A percentile compares a stretch with the other conserved stretches of the same genome.
Conservation (phyloP, 495 filamentous ascomycete species). For the Talaromyces proteolyticus region DNA sequence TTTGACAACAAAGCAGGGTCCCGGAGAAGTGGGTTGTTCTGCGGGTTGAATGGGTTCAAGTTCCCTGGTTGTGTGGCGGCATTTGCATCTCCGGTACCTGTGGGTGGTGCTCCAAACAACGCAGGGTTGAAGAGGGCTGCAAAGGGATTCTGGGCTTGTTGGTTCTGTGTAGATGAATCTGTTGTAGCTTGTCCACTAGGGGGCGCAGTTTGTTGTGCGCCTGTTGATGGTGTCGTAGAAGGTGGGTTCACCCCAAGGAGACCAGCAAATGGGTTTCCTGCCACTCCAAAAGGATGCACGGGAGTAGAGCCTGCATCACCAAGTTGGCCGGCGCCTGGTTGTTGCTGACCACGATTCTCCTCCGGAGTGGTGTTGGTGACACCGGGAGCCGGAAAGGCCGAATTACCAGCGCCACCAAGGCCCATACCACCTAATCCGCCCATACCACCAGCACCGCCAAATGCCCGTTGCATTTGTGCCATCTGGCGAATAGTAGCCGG, state of each 20-base stretch:
- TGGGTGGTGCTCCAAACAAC: conserved; percentile 18
- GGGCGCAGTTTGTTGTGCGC: neutral
- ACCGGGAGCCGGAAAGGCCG: conserved; percentile 82
- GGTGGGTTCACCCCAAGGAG: conserved; percentile 49
- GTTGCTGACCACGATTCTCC: conserved; percentile 32
- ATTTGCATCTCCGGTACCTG: conserved; percentile 3
- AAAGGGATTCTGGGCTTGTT: conserved; percentile 47
- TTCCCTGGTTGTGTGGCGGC: conserved; percentile 13
- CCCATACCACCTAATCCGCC: too few species aligned
- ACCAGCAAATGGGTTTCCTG: conserved; percentile 66
- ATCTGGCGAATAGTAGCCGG: conserved; percentile 76
- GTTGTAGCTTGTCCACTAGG: conserved; percentile 20
- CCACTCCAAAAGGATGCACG: conserved; percentile 23
- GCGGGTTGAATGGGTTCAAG: conserved; percentile 38
- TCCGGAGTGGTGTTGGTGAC: conserved; percentile 66
- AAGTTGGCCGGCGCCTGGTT: conserved; percentile 19
- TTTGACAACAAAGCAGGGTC: conserved; percentile 42
- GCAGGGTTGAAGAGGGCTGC: conserved; percentile 43
- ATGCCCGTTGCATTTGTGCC: conserved; percentile 67
- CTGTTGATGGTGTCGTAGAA: neutral
- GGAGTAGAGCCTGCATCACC: conserved; percentile 2
- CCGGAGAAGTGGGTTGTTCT: conserved; percentile 41
- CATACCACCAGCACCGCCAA: conserved; percentile 54
- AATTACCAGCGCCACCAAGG: conserved; percentile 27
- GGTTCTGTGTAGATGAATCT: conserved; percentile 11